Conservation (phyloP, 169 alveolate species). For the Theileria parva region DNA sequence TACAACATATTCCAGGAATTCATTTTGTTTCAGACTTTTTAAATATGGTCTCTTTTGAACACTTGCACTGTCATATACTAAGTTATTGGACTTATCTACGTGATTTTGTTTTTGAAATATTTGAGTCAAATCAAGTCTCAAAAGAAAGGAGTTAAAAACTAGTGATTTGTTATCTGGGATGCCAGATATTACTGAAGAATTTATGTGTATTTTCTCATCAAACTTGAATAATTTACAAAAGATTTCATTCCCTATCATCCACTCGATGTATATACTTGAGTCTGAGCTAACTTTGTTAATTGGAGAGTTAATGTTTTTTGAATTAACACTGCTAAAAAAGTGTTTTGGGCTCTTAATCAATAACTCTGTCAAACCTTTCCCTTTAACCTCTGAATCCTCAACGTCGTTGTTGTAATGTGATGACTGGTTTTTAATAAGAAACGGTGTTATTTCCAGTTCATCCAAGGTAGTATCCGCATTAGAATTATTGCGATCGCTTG, state of each 20-base stretch:
- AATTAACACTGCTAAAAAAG: constrained; percentile 35
- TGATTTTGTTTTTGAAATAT: not conserved
- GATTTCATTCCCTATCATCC: constrained; percentile 77
- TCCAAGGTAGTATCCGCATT: not conserved
- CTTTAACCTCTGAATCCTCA: not conserved
- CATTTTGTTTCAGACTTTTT: constrained; percentile 20
- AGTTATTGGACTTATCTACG: not conserved
- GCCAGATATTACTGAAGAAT: constrained; percentile 38
- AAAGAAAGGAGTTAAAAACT: constrained; percentile 24
- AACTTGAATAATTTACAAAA: constrained; percentile 69
- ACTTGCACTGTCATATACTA: not conserved
- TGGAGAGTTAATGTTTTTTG: constrained; percentile 13
- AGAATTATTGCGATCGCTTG: not conserved
- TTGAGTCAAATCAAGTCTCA: constrained; percentile 45
- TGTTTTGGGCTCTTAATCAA: constrained; percentile 38
- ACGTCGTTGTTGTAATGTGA: not conserved
- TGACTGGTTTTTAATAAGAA: not conserved
- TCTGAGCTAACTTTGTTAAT: constrained; percentile 45
- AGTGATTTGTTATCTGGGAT: constrained; percentile 27
- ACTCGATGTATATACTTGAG: constrained; percentile 67
- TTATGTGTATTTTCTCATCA: constrained; percentile 69
- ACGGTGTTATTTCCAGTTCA: constrained; percentile 21
- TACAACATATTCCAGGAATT: constrained; percentile 56
- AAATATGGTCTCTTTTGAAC: constrained; percentile 39
- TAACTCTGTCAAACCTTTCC: constrained; percentile 16